These are phyloP conservation scores for Haplosporangium sp. DNA, from an alignment of 371 early-diverging fungal species.

Conservation along the genomic window DNA sequence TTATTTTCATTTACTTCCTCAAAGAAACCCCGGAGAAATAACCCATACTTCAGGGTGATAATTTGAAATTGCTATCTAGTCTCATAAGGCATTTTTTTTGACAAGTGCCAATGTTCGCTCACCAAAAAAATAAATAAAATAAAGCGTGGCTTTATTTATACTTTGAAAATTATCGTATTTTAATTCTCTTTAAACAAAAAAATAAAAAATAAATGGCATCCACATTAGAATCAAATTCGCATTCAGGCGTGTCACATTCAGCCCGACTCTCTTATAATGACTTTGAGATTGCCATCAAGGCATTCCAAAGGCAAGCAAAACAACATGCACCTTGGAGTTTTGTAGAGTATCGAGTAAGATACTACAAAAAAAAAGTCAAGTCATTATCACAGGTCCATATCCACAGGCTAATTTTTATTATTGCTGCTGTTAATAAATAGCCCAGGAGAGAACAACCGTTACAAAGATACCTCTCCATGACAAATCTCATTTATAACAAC, in stretches of 20 bases:
- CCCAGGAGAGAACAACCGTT: constrained; percentile 13
- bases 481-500: constrained; percentile 12
- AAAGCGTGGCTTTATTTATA: too few species aligned
- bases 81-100: too few species aligned
- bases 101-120: too few species aligned
- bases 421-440: constrained; percentile 5
- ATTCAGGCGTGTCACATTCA: neutral
- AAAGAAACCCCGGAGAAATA: too few species aligned
- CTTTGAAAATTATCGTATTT: too few species aligned
- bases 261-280: constrained; percentile 39
- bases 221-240: neutral
- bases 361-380: neutral
- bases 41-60: too few species aligned
- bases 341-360: constrained; percentile 26
- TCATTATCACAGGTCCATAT: too few species aligned
- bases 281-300: constrained; percentile 49
- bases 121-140: too few species aligned
- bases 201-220: constrained; percentile 5
- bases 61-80: too few species aligned
- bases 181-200: neutral
- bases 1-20: too few species aligned
- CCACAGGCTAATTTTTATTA: too few species aligned
- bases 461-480: constrained; percentile 35
- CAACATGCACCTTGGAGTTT: constrained; percentile 37
- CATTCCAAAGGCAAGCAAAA: constrained; percentile 32